Evolutionary conservation across 768 basidiomycete genomes (phyloP), one percentile per base, ranked within the genome.

Genomic region (Thelephora aurantiotincta): DNA sequence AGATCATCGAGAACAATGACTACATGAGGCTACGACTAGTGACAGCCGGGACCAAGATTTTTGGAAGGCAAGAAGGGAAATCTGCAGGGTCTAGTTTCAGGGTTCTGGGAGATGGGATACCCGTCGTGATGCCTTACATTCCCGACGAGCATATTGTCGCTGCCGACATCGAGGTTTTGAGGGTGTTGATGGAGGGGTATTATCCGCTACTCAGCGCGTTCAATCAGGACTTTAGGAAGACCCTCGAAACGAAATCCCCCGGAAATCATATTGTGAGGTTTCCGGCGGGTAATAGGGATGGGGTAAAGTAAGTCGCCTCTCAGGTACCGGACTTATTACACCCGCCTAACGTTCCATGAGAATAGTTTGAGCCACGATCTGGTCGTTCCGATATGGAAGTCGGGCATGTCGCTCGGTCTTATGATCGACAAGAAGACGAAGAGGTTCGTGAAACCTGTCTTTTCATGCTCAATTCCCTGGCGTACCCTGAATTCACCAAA

Each of bases 341-440:
- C 55, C 5, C 7, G 13, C 19, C 11, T 52, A 30, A 44, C 44
- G 11, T 46, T 18, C 42, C 11, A 33, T 19, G 47, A 33, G 19
- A 35, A 18, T 48, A 91, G 84, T 5, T 68, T 90, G 33, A 68
- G 73, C n/a, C 78, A 87, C 54, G 81, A 90, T 45, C 70, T 98
- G 20, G 63, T 83, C n/a, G 66, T 97, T n/a, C 94, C 96, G 0
- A 73, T 98, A 45, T 98, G 94, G 96, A 92, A 88, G 65, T 91
- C 90, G 2, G 82, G 82, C 50, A 77, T 80, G 11, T 94, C 91
- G 0, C 60, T 94, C 46, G 78, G 83, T 0, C 69, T 98, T 49
- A 91, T 98, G 90, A 79, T 96, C 47, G 92, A 98, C 65, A 99
- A 98, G 64, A 86, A 86, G 58, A 88, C 91, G 20, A 98, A 98